Conservation (phyloP, 768 basidiomycete genomes). For the Panaeolus cyanescens region DNA sequence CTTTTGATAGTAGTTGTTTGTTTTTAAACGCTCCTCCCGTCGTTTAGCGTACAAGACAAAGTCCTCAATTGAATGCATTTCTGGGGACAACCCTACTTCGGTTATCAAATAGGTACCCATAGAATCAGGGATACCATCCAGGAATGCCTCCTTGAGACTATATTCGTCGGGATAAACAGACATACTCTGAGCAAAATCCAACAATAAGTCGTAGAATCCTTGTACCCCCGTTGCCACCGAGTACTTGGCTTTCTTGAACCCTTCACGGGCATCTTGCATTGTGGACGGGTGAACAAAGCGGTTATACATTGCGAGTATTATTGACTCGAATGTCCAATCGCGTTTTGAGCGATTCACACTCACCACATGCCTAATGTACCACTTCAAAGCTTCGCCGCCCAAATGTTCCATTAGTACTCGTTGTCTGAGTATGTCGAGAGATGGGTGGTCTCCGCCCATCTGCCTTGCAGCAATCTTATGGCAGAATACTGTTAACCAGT, state of each 20-base stretch:
- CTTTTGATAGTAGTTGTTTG: not conserved
- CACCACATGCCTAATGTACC: not conserved
- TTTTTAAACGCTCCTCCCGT: conserved; percentile 2
- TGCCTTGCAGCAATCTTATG: not conserved
- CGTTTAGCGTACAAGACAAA: conserved; percentile 5
- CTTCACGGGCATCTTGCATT: conserved; percentile 7
- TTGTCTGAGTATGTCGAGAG: not conserved
- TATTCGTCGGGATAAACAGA: conserved; percentile 11
- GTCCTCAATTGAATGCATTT: conserved; percentile 9
- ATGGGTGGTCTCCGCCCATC: not conserved
- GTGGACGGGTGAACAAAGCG: conserved; percentile 1
- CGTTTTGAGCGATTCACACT: not conserved
- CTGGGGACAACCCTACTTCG: not conserved
- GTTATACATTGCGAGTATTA: not conserved
- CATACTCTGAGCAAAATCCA: conserved; percentile 12
- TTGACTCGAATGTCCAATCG: not conserved
- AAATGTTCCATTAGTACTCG: not conserved
- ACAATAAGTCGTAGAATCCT: conserved; percentile 9
- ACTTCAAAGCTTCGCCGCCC: not conserved
- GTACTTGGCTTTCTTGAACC: conserved; percentile 3
- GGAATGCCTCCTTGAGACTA: conserved; percentile 10
- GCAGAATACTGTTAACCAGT: not conserved
- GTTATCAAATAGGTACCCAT: not conserved
- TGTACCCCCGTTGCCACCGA: conserved; percentile 5
- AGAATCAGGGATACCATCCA: conserved; percentile 4